Evolutionary conservation across 352 stramenopile genomes (phyloP).

Genomic region (Phytophthora sojae): DNA sequence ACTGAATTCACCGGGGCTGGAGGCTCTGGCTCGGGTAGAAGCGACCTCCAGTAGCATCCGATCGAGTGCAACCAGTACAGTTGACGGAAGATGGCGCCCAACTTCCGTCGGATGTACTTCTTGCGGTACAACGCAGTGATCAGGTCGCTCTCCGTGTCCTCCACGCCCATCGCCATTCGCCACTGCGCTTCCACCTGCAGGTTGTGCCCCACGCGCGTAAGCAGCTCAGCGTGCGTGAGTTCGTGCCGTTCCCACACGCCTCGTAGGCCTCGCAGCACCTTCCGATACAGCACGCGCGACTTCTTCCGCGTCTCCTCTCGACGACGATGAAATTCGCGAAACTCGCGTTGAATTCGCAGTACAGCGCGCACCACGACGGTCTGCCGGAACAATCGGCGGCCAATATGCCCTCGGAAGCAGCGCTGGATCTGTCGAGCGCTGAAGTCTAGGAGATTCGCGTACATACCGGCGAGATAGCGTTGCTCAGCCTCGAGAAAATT

Average conservation of each 20-base stretch:
- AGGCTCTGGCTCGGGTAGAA: constrained; percentile 31
- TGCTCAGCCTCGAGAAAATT: constrained; percentile 39
- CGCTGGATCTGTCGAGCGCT: constrained; percentile 82
- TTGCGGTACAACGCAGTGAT: constrained; percentile 69
- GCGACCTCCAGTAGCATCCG: constrained; percentile 42
- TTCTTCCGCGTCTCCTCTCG: constrained; percentile 37
- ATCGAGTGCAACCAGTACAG: constrained; percentile 40
- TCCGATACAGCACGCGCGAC: constrained; percentile 53
- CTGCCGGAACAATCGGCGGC: constrained; percentile 56
- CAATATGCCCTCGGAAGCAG: constrained; percentile 84
- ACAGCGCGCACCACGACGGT: constrained; percentile 45
- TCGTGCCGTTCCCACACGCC: constrained; percentile 47
- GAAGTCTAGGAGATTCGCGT: constrained; percentile 43
- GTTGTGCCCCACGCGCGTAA: constrained; percentile 66
- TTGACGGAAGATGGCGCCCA: constrained; percentile 44
- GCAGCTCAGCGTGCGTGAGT: constrained; percentile 58
- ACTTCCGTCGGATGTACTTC: constrained; percentile 59
- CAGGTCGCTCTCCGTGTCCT: constrained; percentile 59
- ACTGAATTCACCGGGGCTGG: not conserved
- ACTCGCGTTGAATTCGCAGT: constrained; percentile 58
- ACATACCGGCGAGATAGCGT: constrained; percentile 21
- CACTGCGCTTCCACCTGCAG: constrained; percentile 74
- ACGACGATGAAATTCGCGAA: constrained; percentile 43
- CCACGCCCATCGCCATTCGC: constrained; percentile 68
- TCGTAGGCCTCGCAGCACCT: constrained; percentile 61